phyloP scores from a whole-genome alignment of 345 rosid species.

The Linum trigynum region DNA sequence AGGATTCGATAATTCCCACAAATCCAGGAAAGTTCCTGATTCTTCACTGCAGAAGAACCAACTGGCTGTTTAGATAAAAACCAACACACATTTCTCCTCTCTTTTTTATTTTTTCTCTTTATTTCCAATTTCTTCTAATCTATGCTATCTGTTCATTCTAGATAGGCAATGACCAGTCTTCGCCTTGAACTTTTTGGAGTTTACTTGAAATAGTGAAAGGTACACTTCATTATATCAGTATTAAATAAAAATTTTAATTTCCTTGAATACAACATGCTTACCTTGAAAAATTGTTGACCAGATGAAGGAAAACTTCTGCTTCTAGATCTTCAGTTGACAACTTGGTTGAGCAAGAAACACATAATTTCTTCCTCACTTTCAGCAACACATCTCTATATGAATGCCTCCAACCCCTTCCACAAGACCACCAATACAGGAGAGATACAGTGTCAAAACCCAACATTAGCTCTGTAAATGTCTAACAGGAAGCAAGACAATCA shows the following conservation, averaged over 20 bases:
- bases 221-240: background rate
- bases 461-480: background rate
- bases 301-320: conserved; percentile 80
- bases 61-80: conserved; percentile 87
- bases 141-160: too few relatives aligned
- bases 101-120: background rate
- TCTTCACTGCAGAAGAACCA: conserved; percentile 61
- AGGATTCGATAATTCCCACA: conserved; percentile 40
- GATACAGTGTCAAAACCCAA: background rate
- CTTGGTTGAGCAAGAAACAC: conserved; percentile 69
- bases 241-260: too few relatives aligned
- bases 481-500: background rate
- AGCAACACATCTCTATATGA: conserved; percentile 71
- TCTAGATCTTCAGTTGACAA: conserved; percentile 73
- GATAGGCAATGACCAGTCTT: too few relatives aligned
- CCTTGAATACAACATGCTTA: conserved; percentile 9
- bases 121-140: background rate
- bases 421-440: conserved; percentile 8
- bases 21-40: conserved; percentile 42
- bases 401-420: conserved; percentile 81
- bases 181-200: too few relatives aligned
- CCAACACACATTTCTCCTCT: conserved; percentile 1
- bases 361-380: conserved; percentile 56
- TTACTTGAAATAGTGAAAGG: too few relatives aligned
- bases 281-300: conserved; percentile 58